Conservation (phyloP, 768 basidiomycete species). For the Pulveroboletus ravenelii region DNA sequence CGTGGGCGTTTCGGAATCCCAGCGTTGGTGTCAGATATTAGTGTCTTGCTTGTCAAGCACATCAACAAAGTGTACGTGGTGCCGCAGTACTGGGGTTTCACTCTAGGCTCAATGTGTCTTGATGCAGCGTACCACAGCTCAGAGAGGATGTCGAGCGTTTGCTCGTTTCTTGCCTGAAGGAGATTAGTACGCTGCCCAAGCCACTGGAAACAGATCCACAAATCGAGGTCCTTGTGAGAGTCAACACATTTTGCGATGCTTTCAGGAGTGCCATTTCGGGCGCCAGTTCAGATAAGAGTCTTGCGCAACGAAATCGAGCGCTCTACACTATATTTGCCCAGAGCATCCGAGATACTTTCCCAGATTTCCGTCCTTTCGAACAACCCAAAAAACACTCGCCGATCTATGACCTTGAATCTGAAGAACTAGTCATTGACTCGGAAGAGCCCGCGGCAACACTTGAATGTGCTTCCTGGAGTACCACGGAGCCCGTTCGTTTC, state of each 20-base stretch:
- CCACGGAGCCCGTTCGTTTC: too few relatives aligned
- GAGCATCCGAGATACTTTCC: constrained; percentile 36
- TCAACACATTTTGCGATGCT: constrained; percentile 43
- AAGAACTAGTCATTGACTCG: not conserved
- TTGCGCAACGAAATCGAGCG: constrained; percentile 34
- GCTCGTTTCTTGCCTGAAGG: constrained; percentile 31
- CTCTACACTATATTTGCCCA: constrained; percentile 32
- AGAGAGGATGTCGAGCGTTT: constrained; percentile 35
- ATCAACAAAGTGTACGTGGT: constrained; percentile 45
- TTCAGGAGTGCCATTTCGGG: constrained; percentile 34
- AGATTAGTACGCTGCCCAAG: constrained; percentile 39
- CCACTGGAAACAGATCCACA: constrained; percentile 32
- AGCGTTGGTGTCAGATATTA: constrained; percentile 44
- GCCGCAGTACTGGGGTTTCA: not conserved
- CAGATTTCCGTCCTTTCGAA: constrained; percentile 35
- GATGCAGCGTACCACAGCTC: constrained; percentile 45
- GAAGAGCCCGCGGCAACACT: too few relatives aligned
- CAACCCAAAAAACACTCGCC: not conserved
- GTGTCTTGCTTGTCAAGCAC: constrained; percentile 45
- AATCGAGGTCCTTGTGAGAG: constrained; percentile 40
- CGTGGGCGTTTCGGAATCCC: constrained; percentile 50
- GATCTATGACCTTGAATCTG: constrained; percentile 9
- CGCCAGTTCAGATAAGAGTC: constrained; percentile 27
- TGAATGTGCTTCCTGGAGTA: too few relatives aligned
- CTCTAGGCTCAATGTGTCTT: not conserved